Percentiles rank a stretch among this genome's conserved stretches.
Evolutionary conservation across 495 filamentous ascomycete species (phyloP).

Genomic region (Neurospora sp.): DNA sequence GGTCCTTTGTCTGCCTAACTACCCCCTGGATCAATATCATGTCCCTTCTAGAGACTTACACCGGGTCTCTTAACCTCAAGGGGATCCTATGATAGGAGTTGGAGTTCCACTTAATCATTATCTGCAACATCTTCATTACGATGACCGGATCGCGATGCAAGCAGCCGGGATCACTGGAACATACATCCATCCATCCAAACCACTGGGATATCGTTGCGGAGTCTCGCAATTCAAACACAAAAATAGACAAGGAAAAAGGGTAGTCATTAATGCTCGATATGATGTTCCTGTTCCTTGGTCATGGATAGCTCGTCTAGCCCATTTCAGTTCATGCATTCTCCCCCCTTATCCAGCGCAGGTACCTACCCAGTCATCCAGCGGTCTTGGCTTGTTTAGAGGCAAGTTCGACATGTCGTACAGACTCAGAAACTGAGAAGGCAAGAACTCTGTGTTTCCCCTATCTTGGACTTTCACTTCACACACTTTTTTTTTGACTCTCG

Average conservation of each 20-base stretch:
- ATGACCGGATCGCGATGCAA: background rate
- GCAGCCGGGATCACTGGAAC: background rate
- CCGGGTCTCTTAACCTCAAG: background rate
- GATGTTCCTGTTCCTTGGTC: background rate
- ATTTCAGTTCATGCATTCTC: background rate
- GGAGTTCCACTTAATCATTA: background rate
- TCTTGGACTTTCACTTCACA: background rate
- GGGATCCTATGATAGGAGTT: background rate
- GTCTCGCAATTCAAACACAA: background rate
- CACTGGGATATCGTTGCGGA: background rate
- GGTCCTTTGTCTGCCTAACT: background rate
- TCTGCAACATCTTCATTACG: background rate
- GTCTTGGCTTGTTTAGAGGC: background rate
- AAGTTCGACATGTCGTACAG: background rate
- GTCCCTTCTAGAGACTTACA: background rate
- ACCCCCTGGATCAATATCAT: background rate
- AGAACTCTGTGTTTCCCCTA: background rate
- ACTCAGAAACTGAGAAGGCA: background rate
- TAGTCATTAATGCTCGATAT: background rate
- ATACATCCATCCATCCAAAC: background rate
- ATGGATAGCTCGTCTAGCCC: background rate
- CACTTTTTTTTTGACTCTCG: background rate
- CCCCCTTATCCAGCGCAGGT: background rate
- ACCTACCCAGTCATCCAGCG: background rate
- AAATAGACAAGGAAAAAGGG: background rate